These are phyloP conservation scores for Tolypocladium cylindrosporum DNA, from an alignment of 2,329 filamentous ascomycete species.

Conservation along the genomic window DNA sequence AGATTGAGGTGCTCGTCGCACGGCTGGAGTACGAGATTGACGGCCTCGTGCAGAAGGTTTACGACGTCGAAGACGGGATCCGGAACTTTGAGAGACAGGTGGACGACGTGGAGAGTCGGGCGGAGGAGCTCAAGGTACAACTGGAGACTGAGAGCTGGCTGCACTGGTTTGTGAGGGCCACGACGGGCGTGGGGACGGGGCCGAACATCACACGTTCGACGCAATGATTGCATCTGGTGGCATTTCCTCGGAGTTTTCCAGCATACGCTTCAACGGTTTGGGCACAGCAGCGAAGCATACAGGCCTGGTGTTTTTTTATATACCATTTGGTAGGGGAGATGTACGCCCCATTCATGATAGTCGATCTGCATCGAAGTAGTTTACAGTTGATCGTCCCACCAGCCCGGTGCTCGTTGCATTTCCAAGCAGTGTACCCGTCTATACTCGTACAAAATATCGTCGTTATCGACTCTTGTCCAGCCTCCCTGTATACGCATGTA, in stretches of 20 bases:
- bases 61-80: conserved; percentile 80
- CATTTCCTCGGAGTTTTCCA: neutral
- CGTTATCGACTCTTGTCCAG: neutral
- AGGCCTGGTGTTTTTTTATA: neutral
- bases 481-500: neutral
- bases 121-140: conserved; percentile 51
- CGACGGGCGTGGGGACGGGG: conserved; percentile 51
- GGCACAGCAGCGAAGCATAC: neutral
- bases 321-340: neutral
- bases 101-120: conserved; percentile 55
- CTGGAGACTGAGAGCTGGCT: conserved; percentile 56
- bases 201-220: conserved; percentile 38
- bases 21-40: conserved; percentile 90
- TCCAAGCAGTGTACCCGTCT: conserved; percentile 2
- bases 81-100: conserved; percentile 72
- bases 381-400: neutral
- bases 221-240: conserved; percentile 7
- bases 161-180: conserved; percentile 52
- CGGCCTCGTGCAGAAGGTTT: conserved; percentile 66
- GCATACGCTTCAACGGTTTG: neutral
- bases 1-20: conserved; percentile 70
- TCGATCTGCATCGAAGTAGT: neutral
- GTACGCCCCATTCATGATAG: neutral
- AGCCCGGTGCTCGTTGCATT: neutral
- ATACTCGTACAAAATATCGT: conserved; percentile 11